A percentile compares a stretch with the other conserved stretches of the same genome.
phyloP scores from a whole-genome alignment of 2,329 filamentous ascomycete species.

The Elsinoe ampelina region DNA sequence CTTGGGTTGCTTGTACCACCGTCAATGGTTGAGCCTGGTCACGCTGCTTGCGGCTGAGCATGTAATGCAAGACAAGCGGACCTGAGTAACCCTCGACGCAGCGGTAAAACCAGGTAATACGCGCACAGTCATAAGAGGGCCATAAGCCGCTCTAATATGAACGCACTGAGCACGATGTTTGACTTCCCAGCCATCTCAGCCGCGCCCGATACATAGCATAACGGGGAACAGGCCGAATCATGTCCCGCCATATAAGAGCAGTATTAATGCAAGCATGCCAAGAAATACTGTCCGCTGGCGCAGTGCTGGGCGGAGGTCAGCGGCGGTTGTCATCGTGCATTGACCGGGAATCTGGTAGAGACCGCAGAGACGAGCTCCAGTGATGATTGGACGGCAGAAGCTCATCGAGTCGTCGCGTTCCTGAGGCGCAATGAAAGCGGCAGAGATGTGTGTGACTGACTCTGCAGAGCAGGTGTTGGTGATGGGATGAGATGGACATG shows the following conservation, averaged over 20 bases:
- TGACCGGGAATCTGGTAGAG: too few relatives aligned
- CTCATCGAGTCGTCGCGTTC: not conserved
- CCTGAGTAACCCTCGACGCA: not conserved
- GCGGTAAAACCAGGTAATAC: not conserved
- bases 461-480: not conserved
- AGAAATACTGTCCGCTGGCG: not conserved
- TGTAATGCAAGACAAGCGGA: too few relatives aligned
- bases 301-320: not conserved
- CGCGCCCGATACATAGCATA: not conserved
- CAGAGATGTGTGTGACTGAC: not conserved
- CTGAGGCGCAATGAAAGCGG: not conserved
- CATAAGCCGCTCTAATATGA: constrained; percentile 1
- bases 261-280: constrained; percentile 7
- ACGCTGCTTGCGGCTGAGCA: too few relatives aligned
- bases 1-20: too few relatives aligned
- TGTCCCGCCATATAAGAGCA: not conserved
- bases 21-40: too few relatives aligned
- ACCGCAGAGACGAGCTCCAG: not conserved
- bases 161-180: not conserved
- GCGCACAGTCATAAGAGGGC: not conserved
- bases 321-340: not conserved
- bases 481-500: not conserved
- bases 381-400: not conserved
- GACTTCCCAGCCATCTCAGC: not conserved
- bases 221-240: not conserved